phyloP scores from a whole-genome alignment of 345 rosid genomes.

The Raphanus raphanistrum region DNA sequence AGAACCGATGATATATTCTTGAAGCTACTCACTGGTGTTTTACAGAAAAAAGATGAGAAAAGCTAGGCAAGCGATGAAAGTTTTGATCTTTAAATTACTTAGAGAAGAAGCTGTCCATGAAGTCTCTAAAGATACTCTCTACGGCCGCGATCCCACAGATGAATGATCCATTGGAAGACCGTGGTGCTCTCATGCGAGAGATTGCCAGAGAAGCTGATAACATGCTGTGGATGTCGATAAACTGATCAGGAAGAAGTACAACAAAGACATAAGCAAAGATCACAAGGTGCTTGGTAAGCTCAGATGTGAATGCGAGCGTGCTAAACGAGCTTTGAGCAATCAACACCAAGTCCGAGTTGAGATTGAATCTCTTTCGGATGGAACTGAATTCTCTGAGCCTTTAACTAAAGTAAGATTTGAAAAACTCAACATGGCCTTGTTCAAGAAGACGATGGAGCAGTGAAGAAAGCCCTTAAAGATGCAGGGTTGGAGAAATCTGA shows the following conservation, averaged over 20 bases:
- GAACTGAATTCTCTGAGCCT: no score
- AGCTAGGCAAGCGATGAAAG: constrained; percentile 87
- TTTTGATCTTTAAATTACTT: constrained; percentile 62
- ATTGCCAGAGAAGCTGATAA: constrained; percentile 89
- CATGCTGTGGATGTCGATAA: constrained; percentile 83
- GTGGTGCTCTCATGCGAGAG: constrained; percentile 75
- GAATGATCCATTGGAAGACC: constrained; percentile 56
- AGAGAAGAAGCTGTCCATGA: constrained; percentile 62
- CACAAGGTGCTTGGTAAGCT: no score
- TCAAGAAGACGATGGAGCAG: no score
- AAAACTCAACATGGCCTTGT: no score
- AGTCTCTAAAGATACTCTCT: constrained; percentile 69
- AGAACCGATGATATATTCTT: constrained; percentile 66
- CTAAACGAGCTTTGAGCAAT: no score
- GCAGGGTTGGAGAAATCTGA: no score
- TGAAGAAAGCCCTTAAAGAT: no score
- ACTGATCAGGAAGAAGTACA: constrained; percentile 52
- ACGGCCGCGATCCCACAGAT: constrained; percentile 67
- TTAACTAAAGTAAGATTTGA: no score
- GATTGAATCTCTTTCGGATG: no score
- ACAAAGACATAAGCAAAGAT: no score
- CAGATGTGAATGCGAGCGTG: no score
- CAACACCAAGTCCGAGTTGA: no score
- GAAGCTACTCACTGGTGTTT: constrained; percentile 62
- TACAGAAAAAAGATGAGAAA: constrained; percentile 88